These are phyloP conservation scores for Tylopilus vinaceipallidus DNA, from an alignment of 768 basidiomycete genomes.

Conservation along the genomic window DNA sequence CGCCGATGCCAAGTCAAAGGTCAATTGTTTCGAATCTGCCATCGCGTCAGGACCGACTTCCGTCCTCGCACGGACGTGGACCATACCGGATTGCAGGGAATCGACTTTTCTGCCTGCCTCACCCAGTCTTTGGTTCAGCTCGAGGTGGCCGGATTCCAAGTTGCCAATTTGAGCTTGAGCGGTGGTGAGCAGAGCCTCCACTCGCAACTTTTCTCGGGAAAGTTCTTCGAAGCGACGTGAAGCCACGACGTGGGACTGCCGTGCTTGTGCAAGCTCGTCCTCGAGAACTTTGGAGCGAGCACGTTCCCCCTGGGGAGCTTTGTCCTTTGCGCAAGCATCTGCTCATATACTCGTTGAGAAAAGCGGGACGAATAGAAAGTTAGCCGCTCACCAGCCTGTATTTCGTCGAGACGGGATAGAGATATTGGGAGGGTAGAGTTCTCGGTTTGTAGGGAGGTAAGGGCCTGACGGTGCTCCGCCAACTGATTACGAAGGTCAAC, in stretches of 20 bases:
- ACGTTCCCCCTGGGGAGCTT: slow-evolving; percentile 21
- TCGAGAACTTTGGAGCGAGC: slow-evolving; percentile 19
- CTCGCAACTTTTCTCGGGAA: slow-evolving; percentile 23
- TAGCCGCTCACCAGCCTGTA: slow-evolving; percentile 30
- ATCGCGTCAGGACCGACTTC: slow-evolving; percentile 24
- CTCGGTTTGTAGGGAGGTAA: slow-evolving; percentile 25
- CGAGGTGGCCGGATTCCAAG: slow-evolving; percentile 12
- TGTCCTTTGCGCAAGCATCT: slow-evolving; percentile 18
- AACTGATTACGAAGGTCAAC: slow-evolving; percentile 16
- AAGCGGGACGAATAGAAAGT: background rate
- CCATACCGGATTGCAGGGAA: slow-evolving; percentile 24
- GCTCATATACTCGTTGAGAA: background rate
- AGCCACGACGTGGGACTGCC: slow-evolving; percentile 4
- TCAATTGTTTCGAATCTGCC: slow-evolving; percentile 20
- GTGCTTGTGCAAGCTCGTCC: slow-evolving; percentile 19
- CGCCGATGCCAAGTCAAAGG: slow-evolving; percentile 16
- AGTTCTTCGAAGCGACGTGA: slow-evolving; percentile 19
- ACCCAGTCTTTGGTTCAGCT: slow-evolving; percentile 12
- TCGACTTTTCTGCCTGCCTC: slow-evolving; percentile 6
- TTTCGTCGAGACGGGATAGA: slow-evolving; percentile 26
- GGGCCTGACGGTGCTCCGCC: slow-evolving; percentile 17
- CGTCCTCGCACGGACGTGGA: slow-evolving; percentile 20
- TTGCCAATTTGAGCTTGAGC: slow-evolving; percentile 16
- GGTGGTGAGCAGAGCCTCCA: slow-evolving; percentile 15
- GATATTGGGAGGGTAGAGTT: slow-evolving; percentile 28